Evolutionary conservation across 441 rosid species (phyloP), one percentile per base, ranked within the genome.

Genomic region (Gossypium laxum): DNA sequence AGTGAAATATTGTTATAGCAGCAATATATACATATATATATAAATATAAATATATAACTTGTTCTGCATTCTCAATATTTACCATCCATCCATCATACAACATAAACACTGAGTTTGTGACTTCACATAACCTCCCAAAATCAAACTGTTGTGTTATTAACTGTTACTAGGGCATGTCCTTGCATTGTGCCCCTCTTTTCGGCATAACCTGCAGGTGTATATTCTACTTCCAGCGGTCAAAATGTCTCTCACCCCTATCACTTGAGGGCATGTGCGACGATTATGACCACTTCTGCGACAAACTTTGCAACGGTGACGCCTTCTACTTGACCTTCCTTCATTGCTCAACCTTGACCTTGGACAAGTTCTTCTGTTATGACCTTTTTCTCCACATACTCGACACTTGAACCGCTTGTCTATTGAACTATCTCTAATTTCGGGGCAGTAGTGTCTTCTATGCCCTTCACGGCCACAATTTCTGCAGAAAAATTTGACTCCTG

Each of bases 381-480:
- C 94, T 81, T 77, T 88, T 66, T 74, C 83, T 26, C 97, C 90
- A 51, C 98, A 93, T 58, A 83, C 71, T 24, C 87, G 76, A 70
- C 98, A 93, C 68, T 79, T 80, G 78, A 82, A 89, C 72, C 79
- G 86, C 76, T 83, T 75, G 51, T 86, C 91, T 2, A 21, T 67
- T 5, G 52, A 54, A 69, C 77, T 73, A 68, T 82, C 79, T 67
- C 77, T 85, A 19, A 87, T 80, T 70, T 89, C 92, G 5, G 97
- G 96, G 78, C 97, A 93, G 79, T 91, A 93, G 81, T 84, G 81
- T 58, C 83, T 83, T 72, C 98, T 86, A 64, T 93, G 98, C n/a
- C 97, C 96, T 85, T 88, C 93, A 0, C 90, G 79, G 62, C 98
- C 92, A 21, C 96, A 91, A 63, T 84, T 74, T 18, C 79, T 75